phyloP scores from a whole-genome alignment of 345 rosid genomes.

The Eucalyptus brandiana region DNA sequence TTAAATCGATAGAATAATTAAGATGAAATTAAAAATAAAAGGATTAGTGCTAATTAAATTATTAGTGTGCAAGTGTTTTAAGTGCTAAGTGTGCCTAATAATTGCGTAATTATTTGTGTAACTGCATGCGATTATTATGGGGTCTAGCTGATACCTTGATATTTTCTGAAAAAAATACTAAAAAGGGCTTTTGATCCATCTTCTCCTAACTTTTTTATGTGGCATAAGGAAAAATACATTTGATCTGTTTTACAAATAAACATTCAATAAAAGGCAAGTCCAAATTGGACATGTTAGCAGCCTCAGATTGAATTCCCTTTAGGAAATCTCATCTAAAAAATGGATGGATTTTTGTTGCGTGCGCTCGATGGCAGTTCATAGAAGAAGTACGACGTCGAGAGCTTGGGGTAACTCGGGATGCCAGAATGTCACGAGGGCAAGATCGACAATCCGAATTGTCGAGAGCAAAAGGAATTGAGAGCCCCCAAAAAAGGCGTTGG shows the following conservation, averaged over 20 bases:
- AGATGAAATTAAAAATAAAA: no score
- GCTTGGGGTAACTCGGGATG: not conserved
- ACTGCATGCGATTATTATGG: fast-evolving
- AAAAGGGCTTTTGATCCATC: no score
- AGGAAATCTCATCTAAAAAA: not conserved
- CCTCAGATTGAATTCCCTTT: not conserved
- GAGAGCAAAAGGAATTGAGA: not conserved
- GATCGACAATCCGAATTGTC: not conserved
- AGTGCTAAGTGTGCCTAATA: no score
- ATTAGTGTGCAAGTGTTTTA: fast-evolving
- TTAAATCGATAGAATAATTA: no score
- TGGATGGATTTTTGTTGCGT: not conserved
- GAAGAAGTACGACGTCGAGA: not conserved
- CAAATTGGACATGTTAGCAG: not conserved
- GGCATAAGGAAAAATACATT: no score
- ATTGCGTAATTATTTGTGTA: fast-evolving
- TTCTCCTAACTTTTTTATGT: fast-evolving
- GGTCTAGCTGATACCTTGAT: fast-evolving
- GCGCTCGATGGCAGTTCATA: not conserved
- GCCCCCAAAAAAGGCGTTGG: not conserved
- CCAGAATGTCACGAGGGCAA: not conserved
- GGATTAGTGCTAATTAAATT: no score
- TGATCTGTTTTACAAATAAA: no score
- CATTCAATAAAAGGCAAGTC: not conserved
- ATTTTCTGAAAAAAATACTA: no score